Evolutionary conservation across 305 asterid species (phyloP), one percentile per base, ranked within the genome.

Genomic region (Rubia occidens): DNA sequence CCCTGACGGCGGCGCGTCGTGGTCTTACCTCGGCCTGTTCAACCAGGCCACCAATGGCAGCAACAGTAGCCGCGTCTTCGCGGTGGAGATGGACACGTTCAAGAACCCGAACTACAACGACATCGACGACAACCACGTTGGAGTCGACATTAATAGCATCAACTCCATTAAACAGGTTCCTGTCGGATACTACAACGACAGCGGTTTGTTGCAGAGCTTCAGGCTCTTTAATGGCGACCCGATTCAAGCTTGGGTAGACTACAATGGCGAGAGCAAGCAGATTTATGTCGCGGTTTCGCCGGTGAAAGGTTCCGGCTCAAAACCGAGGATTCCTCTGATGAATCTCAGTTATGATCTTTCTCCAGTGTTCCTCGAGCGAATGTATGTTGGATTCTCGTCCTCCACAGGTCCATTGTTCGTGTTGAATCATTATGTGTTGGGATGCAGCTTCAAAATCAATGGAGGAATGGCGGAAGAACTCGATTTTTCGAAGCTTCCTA

Each of bases 331-430:
- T 40, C 67, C 67, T 39, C 35, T 63, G 32, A 21, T 63, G 0
- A 63, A 40, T 13, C 21, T 40, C 15, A 63, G 6, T 13, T 40
- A 63, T 9, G 67, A 63, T 6, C 67, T 63, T 39, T 63, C 67
- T 17, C 51, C 51, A 11, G 51, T 63, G 1, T 40, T 63, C 2
- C 11, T 37, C 11, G 51, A 63, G 35, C 21, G 8, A 21, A 63
- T 63, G 67, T 63, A n/a, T 40, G 67, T 63, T 1, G 67, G 67
- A 8, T 63, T 63, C n/a, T 63, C 67, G 7, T 18, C 67, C 11
- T 7, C 67, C 17, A 15, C 53, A 0, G 67, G 32, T 63, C 67
- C 67, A 0, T 0, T 40, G 45, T 40, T 63, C 45, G 43, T 63
- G 13, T 4, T 40, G 21, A 40, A 63, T 63, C 67, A 63, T 40